These are phyloP conservation scores for Rhizoctonia solani DNA, from an alignment of 1,284 basidiomycete species.

Conservation along the genomic window DNA sequence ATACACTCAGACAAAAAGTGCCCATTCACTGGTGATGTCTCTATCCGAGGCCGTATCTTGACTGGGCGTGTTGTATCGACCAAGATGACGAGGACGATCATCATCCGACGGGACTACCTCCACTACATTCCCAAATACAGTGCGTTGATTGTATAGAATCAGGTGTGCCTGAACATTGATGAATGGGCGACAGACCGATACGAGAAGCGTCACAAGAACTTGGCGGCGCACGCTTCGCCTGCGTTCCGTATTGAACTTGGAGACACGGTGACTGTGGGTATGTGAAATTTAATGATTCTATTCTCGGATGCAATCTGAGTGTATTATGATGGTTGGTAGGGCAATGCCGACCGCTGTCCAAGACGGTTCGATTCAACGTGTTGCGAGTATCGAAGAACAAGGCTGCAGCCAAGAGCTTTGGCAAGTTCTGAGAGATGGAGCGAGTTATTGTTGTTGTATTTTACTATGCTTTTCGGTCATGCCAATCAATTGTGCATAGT, in stretches of 20 bases:
- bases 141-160: slow-evolving; percentile 46
- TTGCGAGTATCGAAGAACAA: slow-evolving; percentile 90
- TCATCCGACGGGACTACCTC: slow-evolving; percentile 98
- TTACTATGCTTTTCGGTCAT: slow-evolving; percentile 14
- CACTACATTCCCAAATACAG: slow-evolving; percentile 99
- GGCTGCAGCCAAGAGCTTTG: slow-evolving; percentile 85
- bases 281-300: slow-evolving; percentile 45
- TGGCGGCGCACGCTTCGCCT: slow-evolving; percentile 95
- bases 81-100: slow-evolving; percentile 99
- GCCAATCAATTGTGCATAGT: slow-evolving; percentile 22
- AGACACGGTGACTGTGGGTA: slow-evolving; percentile 94
- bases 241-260: slow-evolving; percentile 96
- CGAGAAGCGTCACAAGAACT: slow-evolving; percentile 98
- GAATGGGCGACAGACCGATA: slow-evolving; percentile 70
- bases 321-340: slow-evolving; percentile 51
- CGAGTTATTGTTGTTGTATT: too few relatives aligned
- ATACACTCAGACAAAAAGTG: slow-evolving; percentile 93
- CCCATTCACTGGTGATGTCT: slow-evolving; percentile 94
- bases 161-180: slow-evolving; percentile 22
- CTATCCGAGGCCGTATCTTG: slow-evolving; percentile 98
- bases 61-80: slow-evolving; percentile 97
- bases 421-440: slow-evolving; percentile 76
- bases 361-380: slow-evolving; percentile 99
- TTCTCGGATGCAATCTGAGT: slow-evolving; percentile 14
- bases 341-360: slow-evolving; percentile 99